Evolutionary conservation across 176 grass and related monocot species (phyloP).

Genomic region (Avena eriantha): DNA sequence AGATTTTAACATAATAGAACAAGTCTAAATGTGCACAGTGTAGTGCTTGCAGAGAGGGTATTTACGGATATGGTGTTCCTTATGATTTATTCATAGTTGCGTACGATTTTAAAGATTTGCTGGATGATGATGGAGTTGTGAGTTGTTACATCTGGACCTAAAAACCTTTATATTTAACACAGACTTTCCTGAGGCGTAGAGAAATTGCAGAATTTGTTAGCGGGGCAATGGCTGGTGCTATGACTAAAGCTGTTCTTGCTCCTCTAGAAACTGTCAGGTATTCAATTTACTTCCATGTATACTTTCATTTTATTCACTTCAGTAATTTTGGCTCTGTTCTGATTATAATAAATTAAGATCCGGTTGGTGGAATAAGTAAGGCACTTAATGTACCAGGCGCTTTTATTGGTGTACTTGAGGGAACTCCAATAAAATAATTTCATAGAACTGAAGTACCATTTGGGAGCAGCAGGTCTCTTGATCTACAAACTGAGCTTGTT

Average conservation of each 20-base stretch:
- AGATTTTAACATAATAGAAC: not conserved
- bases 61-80: not conserved
- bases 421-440: not conserved
- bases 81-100: conserved; percentile 1
- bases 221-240: conserved; percentile 88
- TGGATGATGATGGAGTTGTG: conserved; percentile 1
- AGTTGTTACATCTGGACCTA: conserved; percentile 16
- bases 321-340: not conserved
- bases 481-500: conserved; percentile 4
- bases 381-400: not conserved
- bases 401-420: not conserved
- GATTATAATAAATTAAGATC: not conserved
- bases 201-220: conserved; percentile 79
- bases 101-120: not conserved
- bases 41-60: not conserved
- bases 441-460: not conserved
- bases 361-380: not conserved
- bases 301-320: conserved; percentile 1
- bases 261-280: conserved; percentile 90
- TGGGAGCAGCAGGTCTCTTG: not conserved
- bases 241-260: conserved; percentile 87
- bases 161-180: conserved; percentile 8
- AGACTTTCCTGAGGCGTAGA: conserved; percentile 65
- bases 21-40: too few species aligned
- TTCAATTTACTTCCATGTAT: not conserved